These are phyloP conservation scores for Akanthomyces dipterigenus DNA, from an alignment of 2,329 filamentous ascomycete genomes.

Conservation along the genomic window DNA sequence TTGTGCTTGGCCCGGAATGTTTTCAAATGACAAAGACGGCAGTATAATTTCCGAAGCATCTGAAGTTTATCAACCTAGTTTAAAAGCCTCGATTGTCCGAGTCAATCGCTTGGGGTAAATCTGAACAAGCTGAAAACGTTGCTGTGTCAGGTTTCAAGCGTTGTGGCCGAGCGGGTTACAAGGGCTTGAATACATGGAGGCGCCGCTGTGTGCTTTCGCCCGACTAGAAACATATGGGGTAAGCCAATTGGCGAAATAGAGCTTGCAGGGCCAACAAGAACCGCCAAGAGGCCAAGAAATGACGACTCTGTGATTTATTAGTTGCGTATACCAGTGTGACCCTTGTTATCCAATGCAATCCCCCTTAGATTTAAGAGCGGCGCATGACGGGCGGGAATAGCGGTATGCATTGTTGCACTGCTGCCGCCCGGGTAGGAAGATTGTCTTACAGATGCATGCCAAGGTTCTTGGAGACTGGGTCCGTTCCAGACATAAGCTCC, in stretches of 20 bases:
- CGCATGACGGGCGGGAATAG: conserved; percentile 4
- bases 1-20: not conserved
- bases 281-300: conserved; percentile 5
- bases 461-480: not conserved
- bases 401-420: not conserved
- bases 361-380: not conserved
- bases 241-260: not conserved
- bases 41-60: not conserved
- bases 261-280: not conserved
- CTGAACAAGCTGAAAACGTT: not conserved
- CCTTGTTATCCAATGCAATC: not conserved
- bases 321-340: not conserved
- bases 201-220: not conserved
- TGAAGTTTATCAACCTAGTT: not conserved
- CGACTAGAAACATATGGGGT: not conserved
- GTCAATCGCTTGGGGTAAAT: not conserved
- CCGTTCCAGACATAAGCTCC: conserved; percentile 1
- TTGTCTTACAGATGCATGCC: not conserved
- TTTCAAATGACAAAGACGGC: not conserved
- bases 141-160: not conserved
- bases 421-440: not conserved
- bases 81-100: not conserved
- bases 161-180: not conserved
- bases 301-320: not conserved
- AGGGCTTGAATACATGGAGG: not conserved